Evolutionary conservation across 352 stramenopile genomes (phyloP).

Genomic region (Globisporangium emineosum): DNA sequence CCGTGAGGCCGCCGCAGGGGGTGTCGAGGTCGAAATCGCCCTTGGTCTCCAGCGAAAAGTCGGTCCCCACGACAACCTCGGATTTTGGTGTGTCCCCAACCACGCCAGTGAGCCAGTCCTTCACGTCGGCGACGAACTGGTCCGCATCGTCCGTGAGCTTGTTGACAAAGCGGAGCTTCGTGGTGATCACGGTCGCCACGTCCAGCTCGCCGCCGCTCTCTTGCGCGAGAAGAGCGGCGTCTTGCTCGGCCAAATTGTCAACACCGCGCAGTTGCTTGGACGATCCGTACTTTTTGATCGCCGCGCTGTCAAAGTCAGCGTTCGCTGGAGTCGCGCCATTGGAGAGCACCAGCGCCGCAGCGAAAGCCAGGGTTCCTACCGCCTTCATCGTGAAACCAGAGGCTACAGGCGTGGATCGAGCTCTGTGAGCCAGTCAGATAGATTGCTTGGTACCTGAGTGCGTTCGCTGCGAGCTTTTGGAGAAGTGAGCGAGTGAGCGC

Average conservation of each 20-base stretch:
- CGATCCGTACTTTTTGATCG: background rate
- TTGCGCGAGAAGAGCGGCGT: background rate
- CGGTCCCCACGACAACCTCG: constrained; percentile 11
- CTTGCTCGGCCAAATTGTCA: background rate
- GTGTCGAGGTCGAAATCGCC: constrained; percentile 14
- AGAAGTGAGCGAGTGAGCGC: background rate
- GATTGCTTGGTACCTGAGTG: background rate
- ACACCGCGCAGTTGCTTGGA: constrained; percentile 6
- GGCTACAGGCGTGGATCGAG: background rate
- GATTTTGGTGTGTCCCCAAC: background rate
- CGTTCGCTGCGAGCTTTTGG: background rate
- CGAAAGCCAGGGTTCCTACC: background rate
- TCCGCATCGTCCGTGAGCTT: constrained; percentile 14
- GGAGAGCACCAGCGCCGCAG: background rate
- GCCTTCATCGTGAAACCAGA: background rate
- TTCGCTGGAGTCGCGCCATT: background rate
- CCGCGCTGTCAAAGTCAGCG: background rate
- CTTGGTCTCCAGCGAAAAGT: constrained; percentile 22
- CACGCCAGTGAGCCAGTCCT: constrained; percentile 5
- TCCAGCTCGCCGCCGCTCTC: background rate
- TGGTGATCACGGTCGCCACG: background rate
- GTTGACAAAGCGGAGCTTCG: constrained; percentile 10
- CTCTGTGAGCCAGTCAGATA: background rate
- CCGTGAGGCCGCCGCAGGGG: constrained; percentile 23
- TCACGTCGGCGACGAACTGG: constrained; percentile 11